Evolutionary conservation across 176 grass and related monocot species (phyloP).

Genomic region (Oryza brachyantha): DNA sequence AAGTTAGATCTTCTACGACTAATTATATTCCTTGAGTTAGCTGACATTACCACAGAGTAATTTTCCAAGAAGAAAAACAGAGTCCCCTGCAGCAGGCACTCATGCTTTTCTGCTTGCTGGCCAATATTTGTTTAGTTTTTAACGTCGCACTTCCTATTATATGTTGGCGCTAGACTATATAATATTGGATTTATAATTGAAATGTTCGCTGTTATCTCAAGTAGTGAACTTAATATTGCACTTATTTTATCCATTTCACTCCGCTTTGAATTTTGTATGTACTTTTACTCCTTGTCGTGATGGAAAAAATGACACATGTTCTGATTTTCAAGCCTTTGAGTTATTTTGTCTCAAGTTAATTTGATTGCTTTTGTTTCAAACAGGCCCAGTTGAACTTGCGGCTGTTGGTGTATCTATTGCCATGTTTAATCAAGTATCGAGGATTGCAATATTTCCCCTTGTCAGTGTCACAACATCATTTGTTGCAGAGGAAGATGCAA

Average conservation of each 20-base stretch:
- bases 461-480: slow-evolving; percentile 96
- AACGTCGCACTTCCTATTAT: neutral
- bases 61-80: neutral
- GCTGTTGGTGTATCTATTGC: slow-evolving; percentile 89
- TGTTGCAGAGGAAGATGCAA: slow-evolving; percentile 92
- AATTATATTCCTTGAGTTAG: neutral
- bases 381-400: slow-evolving; percentile 82
- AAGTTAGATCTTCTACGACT: neutral
- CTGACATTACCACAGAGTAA: neutral
- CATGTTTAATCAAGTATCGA: slow-evolving; percentile 88
- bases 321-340: neutral
- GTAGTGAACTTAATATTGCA: neutral
- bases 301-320: neutral
- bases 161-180: neutral
- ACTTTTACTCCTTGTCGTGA: neutral
- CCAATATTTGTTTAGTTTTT: neutral
- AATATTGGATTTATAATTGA: neutral
- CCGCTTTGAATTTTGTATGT: neutral
- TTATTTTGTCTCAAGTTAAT: neutral
- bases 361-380: slow-evolving; percentile 23
- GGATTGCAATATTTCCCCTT: slow-evolving; percentile 83
- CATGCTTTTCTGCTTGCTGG: neutral
- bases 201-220: neutral
- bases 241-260: neutral
- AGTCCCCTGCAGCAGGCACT: neutral